Conservation (phyloP, 345 rosid genomes). For the Iberis pinnata region DNA sequence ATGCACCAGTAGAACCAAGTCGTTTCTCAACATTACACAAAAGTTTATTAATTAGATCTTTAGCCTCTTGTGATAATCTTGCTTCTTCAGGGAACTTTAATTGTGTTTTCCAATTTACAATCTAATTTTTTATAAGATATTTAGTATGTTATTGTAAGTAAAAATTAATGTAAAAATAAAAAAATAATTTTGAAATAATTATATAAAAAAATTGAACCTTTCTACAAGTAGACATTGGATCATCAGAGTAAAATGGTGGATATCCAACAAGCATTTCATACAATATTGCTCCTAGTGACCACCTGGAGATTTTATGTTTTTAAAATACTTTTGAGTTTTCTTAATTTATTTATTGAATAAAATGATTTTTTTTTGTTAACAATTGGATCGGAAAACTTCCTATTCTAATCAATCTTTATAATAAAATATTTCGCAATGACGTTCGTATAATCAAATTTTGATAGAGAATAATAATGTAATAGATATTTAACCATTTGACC, state of each 20-base stretch:
- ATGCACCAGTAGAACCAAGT: slow-evolving; percentile 71
- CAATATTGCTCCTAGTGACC: slow-evolving; percentile 44
- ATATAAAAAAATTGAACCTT: too few species aligned
- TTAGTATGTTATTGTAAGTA: too few species aligned
- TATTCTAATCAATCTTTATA: too few species aligned
- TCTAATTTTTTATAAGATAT: slow-evolving; percentile 52
- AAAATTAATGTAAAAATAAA: too few species aligned
- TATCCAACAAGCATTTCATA: slow-evolving; percentile 86
- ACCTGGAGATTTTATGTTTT: slow-evolving; percentile 34
- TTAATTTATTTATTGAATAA: too few species aligned
- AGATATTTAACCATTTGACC: too few species aligned
- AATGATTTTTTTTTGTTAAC: too few species aligned
- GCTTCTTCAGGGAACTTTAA: slow-evolving; percentile 95
- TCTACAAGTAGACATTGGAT: slow-evolving; percentile 85
- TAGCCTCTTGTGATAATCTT: slow-evolving; percentile 61
- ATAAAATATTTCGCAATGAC: too few species aligned
- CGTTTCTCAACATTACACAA: slow-evolving; percentile 78
- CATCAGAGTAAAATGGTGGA: slow-evolving; percentile 91
- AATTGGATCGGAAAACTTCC: too few species aligned
- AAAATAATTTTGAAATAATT: too few species aligned
- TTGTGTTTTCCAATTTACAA: slow-evolving; percentile 92
- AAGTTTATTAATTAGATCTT: slow-evolving; percentile 66
- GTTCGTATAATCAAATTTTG: too few species aligned
- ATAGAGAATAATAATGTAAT: too few species aligned
- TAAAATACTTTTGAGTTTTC: neutral